Percentiles rank a stretch among this genome's conserved stretches.
Evolutionary conservation across 2,329 filamentous ascomycete genomes (phyloP).

Genomic region (Verticillium albo-atrum): DNA sequence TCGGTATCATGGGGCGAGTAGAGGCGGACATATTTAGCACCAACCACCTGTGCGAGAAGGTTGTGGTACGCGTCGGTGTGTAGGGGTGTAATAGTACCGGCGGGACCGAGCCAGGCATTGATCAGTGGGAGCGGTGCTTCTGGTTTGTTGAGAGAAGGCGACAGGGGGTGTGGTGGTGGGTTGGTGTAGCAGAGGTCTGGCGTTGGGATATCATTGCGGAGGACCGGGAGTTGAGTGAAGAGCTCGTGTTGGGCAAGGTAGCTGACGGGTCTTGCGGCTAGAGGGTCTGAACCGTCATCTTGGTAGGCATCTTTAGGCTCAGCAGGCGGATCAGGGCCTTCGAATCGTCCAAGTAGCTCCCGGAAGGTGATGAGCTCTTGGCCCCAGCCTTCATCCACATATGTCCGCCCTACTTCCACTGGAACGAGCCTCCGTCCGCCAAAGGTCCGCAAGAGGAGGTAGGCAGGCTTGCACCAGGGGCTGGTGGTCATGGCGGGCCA

Average conservation of each 20-base stretch:
- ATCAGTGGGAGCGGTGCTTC: constrained; percentile 28
- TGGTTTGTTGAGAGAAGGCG: constrained; percentile 2
- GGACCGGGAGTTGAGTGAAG: constrained; percentile 71
- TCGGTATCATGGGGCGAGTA: constrained; percentile 65
- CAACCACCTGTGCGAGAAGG: constrained; percentile 82
- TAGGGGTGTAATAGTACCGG: constrained; percentile 82
- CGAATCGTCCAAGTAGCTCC: constrained; percentile 65
- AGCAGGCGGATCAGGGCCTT: constrained; percentile 17
- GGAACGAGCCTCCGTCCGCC: constrained; percentile 76
- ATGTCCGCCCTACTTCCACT: constrained; percentile 80
- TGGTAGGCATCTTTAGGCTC: background rate
- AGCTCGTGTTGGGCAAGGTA: constrained; percentile 94
- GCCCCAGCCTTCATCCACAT: constrained; percentile 80
- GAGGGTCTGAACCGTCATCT: background rate
- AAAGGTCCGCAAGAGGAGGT: constrained; percentile 71
- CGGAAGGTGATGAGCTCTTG: constrained; percentile 75
- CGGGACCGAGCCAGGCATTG: constrained; percentile 91
- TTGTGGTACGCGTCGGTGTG: constrained; percentile 96
- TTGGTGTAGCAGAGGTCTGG: constrained; percentile 81
- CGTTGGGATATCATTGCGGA: constrained; percentile 70
- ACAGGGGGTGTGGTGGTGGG: constrained; percentile 53
- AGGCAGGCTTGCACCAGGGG: constrained; percentile 69
- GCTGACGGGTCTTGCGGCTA: constrained; percentile 39
- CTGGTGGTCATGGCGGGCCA: constrained; percentile 73
- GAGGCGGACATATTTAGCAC: constrained; percentile 85